Evolutionary conservation across 352 stramenopile species (phyloP).

Genomic region (Globisporangium mamillatum): DNA sequence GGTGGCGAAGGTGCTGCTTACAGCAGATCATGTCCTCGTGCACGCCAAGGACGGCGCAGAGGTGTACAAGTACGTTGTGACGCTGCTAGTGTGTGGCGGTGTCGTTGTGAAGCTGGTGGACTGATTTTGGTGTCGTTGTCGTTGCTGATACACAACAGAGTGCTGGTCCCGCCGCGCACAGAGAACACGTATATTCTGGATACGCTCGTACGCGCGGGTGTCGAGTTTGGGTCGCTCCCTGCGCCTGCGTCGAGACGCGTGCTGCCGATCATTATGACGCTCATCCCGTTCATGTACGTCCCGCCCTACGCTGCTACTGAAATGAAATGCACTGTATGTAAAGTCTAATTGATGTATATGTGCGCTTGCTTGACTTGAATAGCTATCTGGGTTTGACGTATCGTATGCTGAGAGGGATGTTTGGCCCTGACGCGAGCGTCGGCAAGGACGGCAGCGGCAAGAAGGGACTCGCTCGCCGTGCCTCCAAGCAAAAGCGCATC

Average conservation of each 20-base stretch:
- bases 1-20: constrained; percentile 66
- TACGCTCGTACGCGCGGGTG: constrained; percentile 48
- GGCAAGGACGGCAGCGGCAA: constrained; percentile 72
- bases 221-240: constrained; percentile 65
- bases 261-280: constrained; percentile 53
- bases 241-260: constrained; percentile 45
- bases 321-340: constrained; percentile 1
- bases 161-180: constrained; percentile 70
- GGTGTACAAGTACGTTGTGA: constrained; percentile 54
- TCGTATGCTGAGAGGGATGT: constrained; percentile 75
- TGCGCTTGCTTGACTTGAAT: background rate
- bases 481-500: constrained; percentile 39
- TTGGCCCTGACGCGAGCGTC: constrained; percentile 41
- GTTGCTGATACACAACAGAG: constrained; percentile 24
- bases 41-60: constrained; percentile 36
- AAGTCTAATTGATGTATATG: background rate
- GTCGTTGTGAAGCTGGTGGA: constrained; percentile 5
- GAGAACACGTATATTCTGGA: constrained; percentile 72
- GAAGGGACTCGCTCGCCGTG: constrained; percentile 29
- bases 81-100: too few relatives aligned
- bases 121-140: constrained; percentile 1
- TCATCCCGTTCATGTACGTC: constrained; percentile 71
- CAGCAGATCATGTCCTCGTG: constrained; percentile 54
- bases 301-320: background rate
- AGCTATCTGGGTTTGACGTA: constrained; percentile 85